Conservation (phyloP, 176 grass and related monocot species). For the Microstegium vimineum region DNA sequence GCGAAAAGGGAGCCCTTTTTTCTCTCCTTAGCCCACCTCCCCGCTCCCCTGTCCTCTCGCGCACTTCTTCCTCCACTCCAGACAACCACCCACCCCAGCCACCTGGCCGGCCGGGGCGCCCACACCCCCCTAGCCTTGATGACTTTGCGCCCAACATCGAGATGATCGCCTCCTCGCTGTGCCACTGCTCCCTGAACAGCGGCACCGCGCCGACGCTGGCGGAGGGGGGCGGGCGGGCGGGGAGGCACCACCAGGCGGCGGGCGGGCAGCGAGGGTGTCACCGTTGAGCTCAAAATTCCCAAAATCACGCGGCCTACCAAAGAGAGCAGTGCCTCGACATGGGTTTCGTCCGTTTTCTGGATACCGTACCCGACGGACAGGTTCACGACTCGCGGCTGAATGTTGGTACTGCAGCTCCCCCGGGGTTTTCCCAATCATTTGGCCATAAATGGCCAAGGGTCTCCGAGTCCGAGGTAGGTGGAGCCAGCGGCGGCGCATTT, state of each 20-base stretch:
- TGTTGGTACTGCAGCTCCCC: not conserved
- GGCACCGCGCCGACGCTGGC: not conserved
- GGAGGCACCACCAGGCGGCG: not conserved
- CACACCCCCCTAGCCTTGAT: conserved; percentile 29
- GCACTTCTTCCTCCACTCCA: not conserved
- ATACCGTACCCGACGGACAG: no score
- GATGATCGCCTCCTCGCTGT: conserved; percentile 65
- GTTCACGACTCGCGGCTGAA: not conserved
- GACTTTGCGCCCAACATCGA: conserved; percentile 71
- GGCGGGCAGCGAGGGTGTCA: conserved; percentile 45
- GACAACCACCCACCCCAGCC: not conserved
- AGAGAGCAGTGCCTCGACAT: conserved; percentile 99
- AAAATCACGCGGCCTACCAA: conserved; percentile 74
- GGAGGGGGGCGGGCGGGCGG: not conserved
- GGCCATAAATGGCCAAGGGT: conserved; percentile 35
- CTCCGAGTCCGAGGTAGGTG: conserved; percentile 47
- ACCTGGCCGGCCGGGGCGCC: not conserved
- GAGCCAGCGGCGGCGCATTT: not conserved
- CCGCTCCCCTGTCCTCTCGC: not conserved
- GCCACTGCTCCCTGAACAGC: conserved; percentile 54
- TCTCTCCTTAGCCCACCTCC: not conserved
- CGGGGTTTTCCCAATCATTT: conserved; percentile 37
- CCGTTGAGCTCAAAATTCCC: conserved; percentile 95
- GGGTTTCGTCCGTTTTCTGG: no score
- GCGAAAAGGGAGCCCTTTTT: not conserved